phyloP scores from a whole-genome alignment of 2,329 filamentous ascomycete species.

The Aspergillus luchuensis region DNA sequence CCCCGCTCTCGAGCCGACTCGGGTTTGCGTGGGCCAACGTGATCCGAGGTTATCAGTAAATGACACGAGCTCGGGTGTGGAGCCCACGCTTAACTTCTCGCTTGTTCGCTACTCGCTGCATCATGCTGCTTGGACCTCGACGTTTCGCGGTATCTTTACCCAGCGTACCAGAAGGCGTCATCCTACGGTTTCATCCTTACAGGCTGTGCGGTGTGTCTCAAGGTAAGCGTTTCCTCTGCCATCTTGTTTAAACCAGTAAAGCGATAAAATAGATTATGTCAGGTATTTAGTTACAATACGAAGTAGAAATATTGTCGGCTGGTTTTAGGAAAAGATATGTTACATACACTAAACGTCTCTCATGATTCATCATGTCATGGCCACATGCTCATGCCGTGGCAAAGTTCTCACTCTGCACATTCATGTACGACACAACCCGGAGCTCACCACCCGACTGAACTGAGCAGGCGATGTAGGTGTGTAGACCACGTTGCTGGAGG shows the following conservation, averaged over 20 bases:
- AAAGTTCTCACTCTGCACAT: not conserved
- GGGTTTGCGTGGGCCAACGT: not conserved
- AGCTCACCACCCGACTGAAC: not conserved
- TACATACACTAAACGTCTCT: not conserved
- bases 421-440: constrained; percentile 1
- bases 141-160: too few relatives aligned
- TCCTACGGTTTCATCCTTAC: too few relatives aligned
- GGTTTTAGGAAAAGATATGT: not conserved
- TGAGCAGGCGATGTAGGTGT: constrained; percentile 1
- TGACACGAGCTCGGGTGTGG: not conserved
- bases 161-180: too few relatives aligned
- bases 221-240: too few relatives aligned
- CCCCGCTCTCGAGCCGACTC: not conserved
- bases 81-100: not conserved
- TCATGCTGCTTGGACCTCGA: too few relatives aligned
- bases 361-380: not conserved
- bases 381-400: not conserved
- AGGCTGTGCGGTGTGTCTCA: too few relatives aligned
- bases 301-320: not conserved
- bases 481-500: not conserved
- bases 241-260: too few relatives aligned
- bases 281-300: not conserved
- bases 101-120: too few relatives aligned
- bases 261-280: too few relatives aligned
- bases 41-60: not conserved